phyloP scores from a whole-genome alignment of 257 asterid species.

The Capsicum pubescens region DNA sequence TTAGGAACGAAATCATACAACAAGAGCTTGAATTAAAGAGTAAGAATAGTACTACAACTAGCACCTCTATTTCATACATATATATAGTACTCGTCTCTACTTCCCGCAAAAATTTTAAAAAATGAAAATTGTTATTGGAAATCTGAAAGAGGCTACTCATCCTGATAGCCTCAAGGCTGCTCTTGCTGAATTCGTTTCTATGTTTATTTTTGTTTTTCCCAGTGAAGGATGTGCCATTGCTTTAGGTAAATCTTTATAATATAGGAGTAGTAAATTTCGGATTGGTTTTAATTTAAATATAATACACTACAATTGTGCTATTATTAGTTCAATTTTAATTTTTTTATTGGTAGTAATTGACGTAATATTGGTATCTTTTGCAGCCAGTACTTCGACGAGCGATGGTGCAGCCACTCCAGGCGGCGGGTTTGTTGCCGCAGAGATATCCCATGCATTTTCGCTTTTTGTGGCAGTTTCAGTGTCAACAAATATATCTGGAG shows the following conservation, averaged over 20 bases:
- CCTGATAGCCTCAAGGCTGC: constrained; percentile 76
- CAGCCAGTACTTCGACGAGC: constrained; percentile 55
- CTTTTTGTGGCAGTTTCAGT: constrained; percentile 78
- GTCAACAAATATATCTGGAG: constrained; percentile 76
- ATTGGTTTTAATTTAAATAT: no score
- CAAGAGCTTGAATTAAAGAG: no score
- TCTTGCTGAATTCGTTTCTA: constrained; percentile 75
- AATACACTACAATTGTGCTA: no score
- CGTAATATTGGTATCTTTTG: neutral
- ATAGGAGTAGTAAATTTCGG: no score
- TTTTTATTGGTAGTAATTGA: no score
- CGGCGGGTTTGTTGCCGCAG: constrained; percentile 53
- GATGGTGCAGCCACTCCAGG: constrained; percentile 63
- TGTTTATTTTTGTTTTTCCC: constrained; percentile 76
- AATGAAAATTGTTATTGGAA: no score
- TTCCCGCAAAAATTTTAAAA: no score
- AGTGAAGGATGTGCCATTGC: constrained; percentile 89
- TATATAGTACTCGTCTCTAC: no score
- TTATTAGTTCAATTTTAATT: no score
- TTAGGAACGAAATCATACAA: no score
- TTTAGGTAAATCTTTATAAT: constrained; percentile 43
- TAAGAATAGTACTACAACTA: no score
- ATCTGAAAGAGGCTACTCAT: constrained; percentile 53
- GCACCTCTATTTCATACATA: no score
- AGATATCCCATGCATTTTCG: constrained; percentile 74